Evolutionary conservation across 2,329 filamentous ascomycete genomes (phyloP).

Genomic region (Pseudogymnoascus sp.): DNA sequence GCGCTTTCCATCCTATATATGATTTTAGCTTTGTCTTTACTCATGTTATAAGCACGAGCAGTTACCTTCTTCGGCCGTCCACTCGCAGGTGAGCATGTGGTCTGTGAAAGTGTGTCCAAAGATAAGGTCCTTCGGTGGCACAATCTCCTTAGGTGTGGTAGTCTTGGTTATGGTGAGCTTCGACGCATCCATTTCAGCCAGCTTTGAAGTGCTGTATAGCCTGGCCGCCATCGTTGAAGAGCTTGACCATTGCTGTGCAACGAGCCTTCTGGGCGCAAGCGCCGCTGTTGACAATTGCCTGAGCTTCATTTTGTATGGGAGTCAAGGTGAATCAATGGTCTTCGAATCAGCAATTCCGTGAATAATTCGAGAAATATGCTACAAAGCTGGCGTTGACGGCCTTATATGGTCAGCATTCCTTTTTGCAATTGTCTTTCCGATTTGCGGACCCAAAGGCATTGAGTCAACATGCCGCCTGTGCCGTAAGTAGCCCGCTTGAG

Average conservation of each 20-base stretch:
- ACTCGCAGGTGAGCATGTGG: conserved; percentile 95
- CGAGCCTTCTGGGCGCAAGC: conserved; percentile 1
- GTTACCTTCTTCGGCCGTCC: conserved; percentile 64
- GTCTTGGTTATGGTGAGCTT: conserved; percentile 71
- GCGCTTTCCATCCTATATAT: conserved; percentile 61
- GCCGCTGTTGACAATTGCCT: neutral
- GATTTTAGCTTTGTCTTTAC: neutral
- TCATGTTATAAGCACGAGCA: neutral
- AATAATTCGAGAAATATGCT: neutral
- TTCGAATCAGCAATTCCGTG: conserved; percentile 2
- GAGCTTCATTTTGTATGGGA: conserved; percentile 7
- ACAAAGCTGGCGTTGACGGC: neutral
- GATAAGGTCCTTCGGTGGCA: conserved; percentile 71
- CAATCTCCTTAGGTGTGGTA: conserved; percentile 63
- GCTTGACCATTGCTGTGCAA: conserved; percentile 1
- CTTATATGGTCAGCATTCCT: conserved; percentile 4
- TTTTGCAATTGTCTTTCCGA: neutral
- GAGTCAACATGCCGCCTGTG: conserved; percentile 4
- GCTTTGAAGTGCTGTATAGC: conserved; percentile 32
- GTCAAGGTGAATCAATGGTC: neutral
- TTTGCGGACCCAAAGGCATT: conserved; percentile 2
- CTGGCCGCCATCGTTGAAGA: neutral
- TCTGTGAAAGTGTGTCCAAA: conserved; percentile 96
- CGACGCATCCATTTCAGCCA: conserved; percentile 66
- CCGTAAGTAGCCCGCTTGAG: conserved; percentile 2